Percentiles rank a stretch among this genome's conserved stretches.
Evolutionary conservation across 257 asterid genomes (phyloP).

Genomic region (Eustoma russellianum): DNA sequence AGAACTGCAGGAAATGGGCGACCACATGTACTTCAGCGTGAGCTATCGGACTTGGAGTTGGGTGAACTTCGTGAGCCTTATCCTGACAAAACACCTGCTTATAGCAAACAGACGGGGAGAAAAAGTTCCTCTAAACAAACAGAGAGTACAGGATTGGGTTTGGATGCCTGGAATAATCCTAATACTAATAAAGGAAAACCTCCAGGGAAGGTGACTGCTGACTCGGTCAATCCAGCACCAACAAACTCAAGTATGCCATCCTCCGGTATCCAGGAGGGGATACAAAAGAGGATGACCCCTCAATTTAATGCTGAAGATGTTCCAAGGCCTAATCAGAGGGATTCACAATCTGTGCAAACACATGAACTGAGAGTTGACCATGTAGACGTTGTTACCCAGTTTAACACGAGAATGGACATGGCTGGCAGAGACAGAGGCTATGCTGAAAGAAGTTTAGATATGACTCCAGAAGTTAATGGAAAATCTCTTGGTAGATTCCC

Average conservation of each 20-base stretch:
- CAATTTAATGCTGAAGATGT: constrained; percentile 41
- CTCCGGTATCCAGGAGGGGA: constrained; percentile 38
- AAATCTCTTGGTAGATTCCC: constrained; percentile 37
- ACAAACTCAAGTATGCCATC: constrained; percentile 29
- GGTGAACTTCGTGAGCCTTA: constrained; percentile 85
- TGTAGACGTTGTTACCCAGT: constrained; percentile 37
- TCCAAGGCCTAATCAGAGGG: constrained; percentile 41
- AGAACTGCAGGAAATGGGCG: constrained; percentile 51
- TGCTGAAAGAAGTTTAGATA: constrained; percentile 28
- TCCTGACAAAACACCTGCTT: constrained; percentile 42
- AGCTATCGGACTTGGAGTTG: constrained; percentile 76
- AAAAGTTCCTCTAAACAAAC: constrained; percentile 43
- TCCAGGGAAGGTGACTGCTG: constrained; percentile 34
- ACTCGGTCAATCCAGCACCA: constrained; percentile 43
- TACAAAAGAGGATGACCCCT: constrained; percentile 43
- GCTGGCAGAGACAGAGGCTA: constrained; percentile 42
- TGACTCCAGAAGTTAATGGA: constrained; percentile 29
- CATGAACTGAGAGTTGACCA: constrained; percentile 34
- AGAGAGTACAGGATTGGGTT: constrained; percentile 37
- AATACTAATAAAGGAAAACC: constrained; percentile 45
- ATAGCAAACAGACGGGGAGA: constrained; percentile 44
- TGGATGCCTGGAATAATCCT: constrained; percentile 45
- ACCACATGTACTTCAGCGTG: constrained; percentile 51
- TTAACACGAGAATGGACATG: constrained; percentile 29
- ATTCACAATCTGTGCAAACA: constrained; percentile 31